Evolutionary conservation across 2,329 filamentous ascomycete species (phyloP).

Genomic region (Chrysosporium keratinophilum): DNA sequence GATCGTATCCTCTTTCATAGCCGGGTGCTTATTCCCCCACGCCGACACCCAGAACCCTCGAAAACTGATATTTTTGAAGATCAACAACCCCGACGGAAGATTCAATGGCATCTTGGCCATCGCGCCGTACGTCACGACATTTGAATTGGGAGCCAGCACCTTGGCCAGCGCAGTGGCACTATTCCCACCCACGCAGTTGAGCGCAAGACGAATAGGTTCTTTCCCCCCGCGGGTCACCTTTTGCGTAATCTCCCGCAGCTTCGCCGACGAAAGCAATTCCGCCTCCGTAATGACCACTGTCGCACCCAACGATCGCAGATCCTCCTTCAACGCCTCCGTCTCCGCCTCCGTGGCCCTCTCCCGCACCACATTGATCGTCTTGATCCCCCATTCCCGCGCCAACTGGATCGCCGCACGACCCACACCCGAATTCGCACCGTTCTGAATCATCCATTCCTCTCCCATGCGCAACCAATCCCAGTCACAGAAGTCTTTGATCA

Average conservation of each 20-base stretch:
- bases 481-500: slow-evolving; percentile 67
- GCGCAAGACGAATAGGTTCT: slow-evolving; percentile 61
- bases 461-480: slow-evolving; percentile 44
- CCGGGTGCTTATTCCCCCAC: slow-evolving; percentile 68
- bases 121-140: slow-evolving; percentile 86
- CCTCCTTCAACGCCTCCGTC: slow-evolving; percentile 53
- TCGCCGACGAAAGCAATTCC: slow-evolving; percentile 39
- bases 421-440: slow-evolving; percentile 90
- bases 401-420: slow-evolving; percentile 87
- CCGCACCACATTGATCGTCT: slow-evolving; percentile 81
- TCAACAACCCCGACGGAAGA: slow-evolving; percentile 72
- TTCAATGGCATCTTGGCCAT: slow-evolving; percentile 83
- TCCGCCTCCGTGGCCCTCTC: slow-evolving; percentile 55
- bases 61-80: slow-evolving; percentile 86
- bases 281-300: slow-evolving; percentile 53
- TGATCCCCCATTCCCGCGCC: slow-evolving; percentile 71
- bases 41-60: slow-evolving; percentile 89
- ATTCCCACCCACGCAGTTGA: slow-evolving; percentile 93
- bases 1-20: slow-evolving; percentile 69
- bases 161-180: slow-evolving; percentile 69
- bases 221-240: slow-evolving; percentile 63
- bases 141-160: slow-evolving; percentile 55
- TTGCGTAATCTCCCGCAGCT: slow-evolving; percentile 43
- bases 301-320: slow-evolving; percentile 52
- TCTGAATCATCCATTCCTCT: slow-evolving; percentile 95